Evolutionary conservation across 257 asterid genomes (phyloP), one percentile per base, ranked within the genome.

Genomic region (Gentiana straminea): DNA sequence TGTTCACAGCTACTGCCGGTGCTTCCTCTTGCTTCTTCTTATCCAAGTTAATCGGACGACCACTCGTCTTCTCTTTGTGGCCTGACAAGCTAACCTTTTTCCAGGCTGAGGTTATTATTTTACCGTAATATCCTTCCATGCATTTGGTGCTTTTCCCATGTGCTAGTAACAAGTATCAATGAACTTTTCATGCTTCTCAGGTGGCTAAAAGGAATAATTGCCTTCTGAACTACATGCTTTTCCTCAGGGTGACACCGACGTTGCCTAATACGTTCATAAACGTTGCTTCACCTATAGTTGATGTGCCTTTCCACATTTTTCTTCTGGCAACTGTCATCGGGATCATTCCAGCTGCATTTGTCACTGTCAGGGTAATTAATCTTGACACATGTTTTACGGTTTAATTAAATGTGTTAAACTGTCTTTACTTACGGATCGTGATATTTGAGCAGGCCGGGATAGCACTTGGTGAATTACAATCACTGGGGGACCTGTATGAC

Each of bases 271-370:
- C 92, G 41, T 91, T 91, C 64, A 87, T 87, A 60, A 91, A 91
- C 59, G 88, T 87, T 12, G 98, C 98, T 73, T 91, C 98, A 5
- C 98, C 98, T 35, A 91, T 91, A 53, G 96, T 87, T 9, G 95
- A 84, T 46, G 83, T 91, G 67, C 98, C 98, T 55, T 91, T 70
- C 75, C 96, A 78, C 72, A 84, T 61, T 8, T 91, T 91, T 92
- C 74, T 91, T 67, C 55, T 91, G 77, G 98, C 82, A 9, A 91
- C 98, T 24, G 68, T 81, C 70, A 79, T 91, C 64, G 96, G 98
- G 57, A 62, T 91, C 73, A 83, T 81, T 64, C 98, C 98, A 53
- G 98, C 96, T 33, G 89, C 98, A 64, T 91, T 77, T 47, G 84
- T 91, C 58, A 91, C 98, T 34, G 98, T 91, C 75, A 65, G 84